Conservation (phyloP, 768 basidiomycete species). For the Termitomyces sp. region DNA sequence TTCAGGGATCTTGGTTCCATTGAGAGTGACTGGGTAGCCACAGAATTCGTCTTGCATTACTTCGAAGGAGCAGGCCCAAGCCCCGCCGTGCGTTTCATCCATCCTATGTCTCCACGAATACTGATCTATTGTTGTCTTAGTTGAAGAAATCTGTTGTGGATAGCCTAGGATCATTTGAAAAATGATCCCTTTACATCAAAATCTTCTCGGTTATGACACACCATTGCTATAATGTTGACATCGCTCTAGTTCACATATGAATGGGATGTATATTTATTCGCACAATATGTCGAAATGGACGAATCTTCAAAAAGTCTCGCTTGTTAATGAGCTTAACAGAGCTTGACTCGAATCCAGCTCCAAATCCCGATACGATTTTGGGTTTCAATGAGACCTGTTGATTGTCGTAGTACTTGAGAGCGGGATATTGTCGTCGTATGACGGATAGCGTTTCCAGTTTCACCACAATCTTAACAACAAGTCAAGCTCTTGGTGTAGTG, state of each 20-base stretch:
- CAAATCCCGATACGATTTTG: too few species aligned
- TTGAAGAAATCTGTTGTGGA: slow-evolving; percentile 47
- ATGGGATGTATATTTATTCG: not conserved
- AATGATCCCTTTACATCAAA: slow-evolving; percentile 8
- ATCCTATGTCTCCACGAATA: not conserved
- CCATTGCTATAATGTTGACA: not conserved
- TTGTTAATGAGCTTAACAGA: not conserved
- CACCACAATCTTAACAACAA: not conserved
- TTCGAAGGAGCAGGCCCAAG: slow-evolving; percentile 69
- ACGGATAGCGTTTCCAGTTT: not conserved
- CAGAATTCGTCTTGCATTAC: slow-evolving; percentile 68
- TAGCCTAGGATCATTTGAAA: slow-evolving; percentile 28
- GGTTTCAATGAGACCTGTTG: not conserved
- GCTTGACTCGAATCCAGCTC: not conserved
- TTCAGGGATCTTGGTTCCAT: slow-evolving; percentile 72
- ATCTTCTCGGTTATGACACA: not conserved
- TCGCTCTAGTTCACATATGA: not conserved
- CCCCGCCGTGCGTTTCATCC: slow-evolving; percentile 51
- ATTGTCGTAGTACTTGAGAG: not conserved
- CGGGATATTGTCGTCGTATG: not conserved
- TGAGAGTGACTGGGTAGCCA: slow-evolving; percentile 70
- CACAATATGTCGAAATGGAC: not conserved
- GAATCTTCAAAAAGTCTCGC: not conserved
- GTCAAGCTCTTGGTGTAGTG: not conserved
- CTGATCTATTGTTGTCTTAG: slow-evolving; percentile 22